Conservation (phyloP, 1,284 basidiomycete genomes). For the Ganoderma sinense region DNA sequence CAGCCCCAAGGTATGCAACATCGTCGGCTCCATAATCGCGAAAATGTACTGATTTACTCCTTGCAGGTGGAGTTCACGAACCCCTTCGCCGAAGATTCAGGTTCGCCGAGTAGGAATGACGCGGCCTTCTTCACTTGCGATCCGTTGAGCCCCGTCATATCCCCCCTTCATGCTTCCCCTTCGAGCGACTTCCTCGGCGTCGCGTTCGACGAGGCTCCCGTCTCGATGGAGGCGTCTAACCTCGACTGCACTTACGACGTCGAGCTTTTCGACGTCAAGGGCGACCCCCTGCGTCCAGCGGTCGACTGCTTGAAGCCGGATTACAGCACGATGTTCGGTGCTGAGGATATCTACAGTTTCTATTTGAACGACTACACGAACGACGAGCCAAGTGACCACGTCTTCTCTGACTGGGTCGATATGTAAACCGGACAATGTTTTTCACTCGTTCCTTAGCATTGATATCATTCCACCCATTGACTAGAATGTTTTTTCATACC, state of each 20-base stretch:
- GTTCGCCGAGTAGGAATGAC: background rate
- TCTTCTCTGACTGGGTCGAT: constrained; percentile 3
- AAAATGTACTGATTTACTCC: background rate
- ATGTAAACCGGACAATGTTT: background rate
- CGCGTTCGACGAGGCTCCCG: background rate
- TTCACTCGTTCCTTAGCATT: background rate
- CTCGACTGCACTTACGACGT: background rate
- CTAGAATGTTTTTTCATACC: background rate
- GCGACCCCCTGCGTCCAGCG: background rate
- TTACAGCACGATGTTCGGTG: no score
- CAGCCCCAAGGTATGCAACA: constrained; percentile 5
- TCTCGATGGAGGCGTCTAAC: background rate
- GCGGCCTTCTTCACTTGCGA: constrained; percentile 6
- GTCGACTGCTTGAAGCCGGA: background rate
- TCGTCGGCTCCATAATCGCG: no score
- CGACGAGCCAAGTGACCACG: constrained; percentile 7
- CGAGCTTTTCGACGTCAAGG: constrained; percentile 6
- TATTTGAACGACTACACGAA: constrained; percentile 10
- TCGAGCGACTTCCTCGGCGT: constrained; percentile 17
- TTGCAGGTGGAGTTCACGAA: constrained; percentile 17
- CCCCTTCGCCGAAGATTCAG: constrained; percentile 11
- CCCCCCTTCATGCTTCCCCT: background rate
- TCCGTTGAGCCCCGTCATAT: constrained; percentile 13
- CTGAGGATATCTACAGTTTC: background rate
- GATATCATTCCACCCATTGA: no score